These are phyloP conservation scores for Bolboschoenoplectus hybrid DNA, from an alignment of 202 grass and related monocot species.

Conservation along the genomic window DNA sequence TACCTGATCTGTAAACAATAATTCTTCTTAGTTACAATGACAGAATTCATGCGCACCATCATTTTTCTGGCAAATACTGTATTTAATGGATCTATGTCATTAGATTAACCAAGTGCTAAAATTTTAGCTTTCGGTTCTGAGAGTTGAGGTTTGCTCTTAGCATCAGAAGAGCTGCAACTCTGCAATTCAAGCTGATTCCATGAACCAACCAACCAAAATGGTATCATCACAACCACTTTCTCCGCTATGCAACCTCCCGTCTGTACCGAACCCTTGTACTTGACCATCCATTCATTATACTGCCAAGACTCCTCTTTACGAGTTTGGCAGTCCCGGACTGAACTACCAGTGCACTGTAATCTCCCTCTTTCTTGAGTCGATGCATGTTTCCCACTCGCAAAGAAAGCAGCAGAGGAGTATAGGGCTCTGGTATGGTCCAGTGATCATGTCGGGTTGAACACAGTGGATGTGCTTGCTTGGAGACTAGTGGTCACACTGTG, in stretches of 20 bases:
- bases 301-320: background rate
- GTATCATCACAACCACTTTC: background rate
- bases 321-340: background rate
- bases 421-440: background rate
- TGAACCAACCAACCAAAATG: background rate
- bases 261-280: background rate
- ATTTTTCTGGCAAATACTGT: background rate
- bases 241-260: background rate
- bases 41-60: background rate
- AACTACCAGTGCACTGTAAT: background rate
- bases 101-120: background rate
- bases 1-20: background rate
- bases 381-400: background rate
- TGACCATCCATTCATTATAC: background rate
- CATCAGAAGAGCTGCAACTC: background rate
- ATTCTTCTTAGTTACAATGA: background rate
- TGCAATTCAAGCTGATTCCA: background rate
- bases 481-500: background rate
- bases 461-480: background rate
- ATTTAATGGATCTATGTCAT: background rate
- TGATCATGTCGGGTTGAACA: background rate
- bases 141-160: background rate
- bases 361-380: background rate
- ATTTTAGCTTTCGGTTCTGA: background rate
- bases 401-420: background rate